A percentile compares a stretch with the other conserved stretches of the same genome.
Evolutionary conservation across 495 filamentous ascomycete genomes (phyloP).

Genomic region (Achaetomiella virescens): DNA sequence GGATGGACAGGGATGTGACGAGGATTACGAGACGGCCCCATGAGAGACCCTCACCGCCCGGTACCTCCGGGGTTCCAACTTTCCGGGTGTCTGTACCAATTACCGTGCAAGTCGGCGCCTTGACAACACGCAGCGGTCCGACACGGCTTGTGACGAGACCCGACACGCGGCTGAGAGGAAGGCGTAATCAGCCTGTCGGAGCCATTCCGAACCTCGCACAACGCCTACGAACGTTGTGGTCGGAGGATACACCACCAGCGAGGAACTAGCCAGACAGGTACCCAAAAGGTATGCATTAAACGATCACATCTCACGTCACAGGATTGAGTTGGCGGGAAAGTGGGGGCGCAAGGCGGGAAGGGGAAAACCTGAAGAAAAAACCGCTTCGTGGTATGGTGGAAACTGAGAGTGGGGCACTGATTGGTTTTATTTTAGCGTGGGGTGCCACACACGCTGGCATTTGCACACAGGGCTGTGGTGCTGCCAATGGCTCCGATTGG

Average conservation of each 20-base stretch:
- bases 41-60: not conserved
- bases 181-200: not conserved
- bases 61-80: not conserved
- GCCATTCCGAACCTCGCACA: not conserved
- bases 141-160: not conserved
- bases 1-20: not conserved
- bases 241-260: no score
- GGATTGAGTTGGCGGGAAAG: not conserved
- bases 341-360: not conserved
- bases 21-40: slow-evolving; percentile 6
- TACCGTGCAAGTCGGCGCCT: not conserved
- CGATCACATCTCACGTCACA: not conserved
- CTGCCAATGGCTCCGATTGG: not conserved
- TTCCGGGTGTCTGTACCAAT: no score
- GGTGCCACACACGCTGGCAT: not conserved
- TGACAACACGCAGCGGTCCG: not conserved
- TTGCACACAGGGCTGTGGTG: slow-evolving; percentile 2
- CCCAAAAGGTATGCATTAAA: not conserved
- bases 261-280: not conserved
- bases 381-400: not conserved
- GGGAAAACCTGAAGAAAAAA: not conserved
- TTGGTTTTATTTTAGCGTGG: slow-evolving; percentile 2
- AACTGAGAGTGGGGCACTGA: not conserved
- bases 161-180: not conserved
- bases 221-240: not conserved